These are phyloP conservation scores for Fusarium sp. DNA, from an alignment of 2,329 filamentous ascomycete genomes.

Conservation along the genomic window DNA sequence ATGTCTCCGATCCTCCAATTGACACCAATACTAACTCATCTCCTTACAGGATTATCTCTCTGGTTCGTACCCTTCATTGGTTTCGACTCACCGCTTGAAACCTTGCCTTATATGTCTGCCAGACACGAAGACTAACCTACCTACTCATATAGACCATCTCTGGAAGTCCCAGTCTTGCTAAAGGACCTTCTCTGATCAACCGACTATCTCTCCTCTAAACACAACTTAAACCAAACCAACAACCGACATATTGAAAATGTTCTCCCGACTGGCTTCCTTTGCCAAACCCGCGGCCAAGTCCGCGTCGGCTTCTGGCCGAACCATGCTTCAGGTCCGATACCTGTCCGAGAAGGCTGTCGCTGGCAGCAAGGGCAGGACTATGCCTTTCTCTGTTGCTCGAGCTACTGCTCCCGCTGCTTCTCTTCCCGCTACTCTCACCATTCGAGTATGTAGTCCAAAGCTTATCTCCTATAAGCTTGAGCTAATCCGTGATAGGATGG, in stretches of 20 bases:
- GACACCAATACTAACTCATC: constrained; percentile 55
- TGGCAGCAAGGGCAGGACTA: constrained; percentile 75
- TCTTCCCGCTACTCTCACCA: constrained; percentile 84
- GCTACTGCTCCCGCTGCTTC: constrained; percentile 72
- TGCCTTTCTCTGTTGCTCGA: constrained; percentile 67
- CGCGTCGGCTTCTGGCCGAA: constrained; percentile 54
- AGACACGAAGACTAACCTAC: constrained; percentile 35
- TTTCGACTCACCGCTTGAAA: constrained; percentile 56
- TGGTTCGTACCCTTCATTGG: constrained; percentile 62
- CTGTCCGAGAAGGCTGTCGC: constrained; percentile 59
- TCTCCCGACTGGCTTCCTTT: constrained; percentile 67
- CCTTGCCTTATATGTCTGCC: constrained; percentile 6
- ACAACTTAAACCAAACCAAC: constrained; percentile 16
- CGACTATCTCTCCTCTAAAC: constrained; percentile 15
- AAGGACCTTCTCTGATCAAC: constrained; percentile 34
- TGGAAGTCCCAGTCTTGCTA: constrained; percentile 54
- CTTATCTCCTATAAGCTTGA: too few species aligned
- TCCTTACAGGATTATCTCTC: constrained; percentile 76
- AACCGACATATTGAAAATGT: constrained; percentile 58
- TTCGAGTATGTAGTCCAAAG: constrained; percentile 72
- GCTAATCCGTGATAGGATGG: constrained; percentile 73
- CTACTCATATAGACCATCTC: constrained; percentile 51
- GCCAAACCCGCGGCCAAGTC: constrained; percentile 63
- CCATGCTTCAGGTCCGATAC: constrained; percentile 53
- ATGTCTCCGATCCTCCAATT: constrained; percentile 31